These are phyloP conservation scores for Coelastrella sp. DNA, from an alignment of 139 green algal species.

Conservation along the genomic window DNA sequence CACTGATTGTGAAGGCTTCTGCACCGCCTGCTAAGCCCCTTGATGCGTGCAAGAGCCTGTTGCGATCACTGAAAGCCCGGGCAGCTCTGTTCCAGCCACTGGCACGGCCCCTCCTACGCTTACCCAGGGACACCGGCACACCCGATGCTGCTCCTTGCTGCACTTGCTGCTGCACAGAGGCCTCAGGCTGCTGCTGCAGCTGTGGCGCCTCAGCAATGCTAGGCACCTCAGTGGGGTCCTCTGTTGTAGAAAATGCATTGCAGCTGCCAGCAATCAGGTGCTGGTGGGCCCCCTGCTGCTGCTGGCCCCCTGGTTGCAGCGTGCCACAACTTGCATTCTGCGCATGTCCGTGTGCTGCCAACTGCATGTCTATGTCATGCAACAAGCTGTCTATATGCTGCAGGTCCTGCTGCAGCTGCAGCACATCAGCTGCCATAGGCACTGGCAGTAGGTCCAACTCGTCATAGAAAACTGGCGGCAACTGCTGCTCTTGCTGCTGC, in stretches of 20 bases:
- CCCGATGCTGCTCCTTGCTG: background rate
- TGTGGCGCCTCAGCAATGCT: background rate
- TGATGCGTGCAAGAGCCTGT: too few species aligned
- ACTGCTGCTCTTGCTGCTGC: conserved; percentile 3
- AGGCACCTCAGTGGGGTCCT: background rate
- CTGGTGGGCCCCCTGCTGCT: background rate
- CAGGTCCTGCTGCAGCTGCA: background rate
- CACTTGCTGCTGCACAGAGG: background rate
- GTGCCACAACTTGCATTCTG: too few species aligned
- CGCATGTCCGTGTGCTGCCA: too few species aligned
- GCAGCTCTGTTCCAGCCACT: background rate
- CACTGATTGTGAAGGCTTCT: too few species aligned
- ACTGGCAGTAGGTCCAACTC: background rate
- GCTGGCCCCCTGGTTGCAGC: background rate
- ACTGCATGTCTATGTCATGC: background rate
- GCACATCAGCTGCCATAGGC: background rate
- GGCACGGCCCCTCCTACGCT: background rate
- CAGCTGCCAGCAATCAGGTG: too few species aligned
- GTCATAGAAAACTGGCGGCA: background rate
- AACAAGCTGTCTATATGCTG: background rate
- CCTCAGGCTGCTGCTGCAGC: conserved; percentile 7
- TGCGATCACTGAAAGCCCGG: background rate
- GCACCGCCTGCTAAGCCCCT: too few species aligned
- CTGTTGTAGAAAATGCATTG: background rate
- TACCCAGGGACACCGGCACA: background rate